phyloP scores from a whole-genome alignment of 106 monocot species.

The Allium fistulosum region DNA sequence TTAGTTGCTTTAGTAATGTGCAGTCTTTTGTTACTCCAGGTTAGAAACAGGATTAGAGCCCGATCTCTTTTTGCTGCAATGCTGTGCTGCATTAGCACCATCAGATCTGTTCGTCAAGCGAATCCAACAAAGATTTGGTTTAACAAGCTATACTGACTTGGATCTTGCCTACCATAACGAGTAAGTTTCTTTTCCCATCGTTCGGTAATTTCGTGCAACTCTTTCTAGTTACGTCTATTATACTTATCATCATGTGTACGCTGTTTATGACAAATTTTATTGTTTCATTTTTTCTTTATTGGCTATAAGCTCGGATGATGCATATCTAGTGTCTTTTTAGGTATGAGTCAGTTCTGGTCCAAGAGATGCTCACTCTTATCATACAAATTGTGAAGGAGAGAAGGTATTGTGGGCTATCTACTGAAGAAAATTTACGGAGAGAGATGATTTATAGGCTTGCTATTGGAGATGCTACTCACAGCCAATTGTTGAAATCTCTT shows the following conservation, averaged over 20 bases:
- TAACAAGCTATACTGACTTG: slow-evolving; percentile 59
- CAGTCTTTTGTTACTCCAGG: slow-evolving; percentile 36
- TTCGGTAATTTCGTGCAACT: background rate
- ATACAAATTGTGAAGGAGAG: slow-evolving; percentile 89
- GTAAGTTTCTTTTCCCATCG: slow-evolving; percentile 37
- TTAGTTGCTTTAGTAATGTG: background rate
- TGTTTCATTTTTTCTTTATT: background rate
- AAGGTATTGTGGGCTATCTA: slow-evolving; percentile 71
- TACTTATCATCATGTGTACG: background rate
- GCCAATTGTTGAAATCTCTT: slow-evolving; percentile 74
- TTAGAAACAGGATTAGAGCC: slow-evolving; percentile 65
- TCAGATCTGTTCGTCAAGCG: slow-evolving; percentile 75
- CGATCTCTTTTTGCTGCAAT: slow-evolving; percentile 94
- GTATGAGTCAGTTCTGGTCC: slow-evolving; percentile 80
- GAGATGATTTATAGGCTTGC: slow-evolving; percentile 68
- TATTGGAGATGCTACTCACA: slow-evolving; percentile 83
- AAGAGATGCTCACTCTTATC: slow-evolving; percentile 79
- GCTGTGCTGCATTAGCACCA: slow-evolving; percentile 95
- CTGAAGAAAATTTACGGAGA: slow-evolving; percentile 59
- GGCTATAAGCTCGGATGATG: background rate
- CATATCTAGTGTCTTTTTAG: slow-evolving; percentile 25
- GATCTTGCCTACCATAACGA: slow-evolving; percentile 54
- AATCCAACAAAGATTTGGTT: slow-evolving; percentile 85
- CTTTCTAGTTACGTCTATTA: background rate
- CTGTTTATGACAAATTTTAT: background rate